Base-by-base conservation (phyloP, 768 basidiomycete species). In the Tephrocybe sp. region DNA sequence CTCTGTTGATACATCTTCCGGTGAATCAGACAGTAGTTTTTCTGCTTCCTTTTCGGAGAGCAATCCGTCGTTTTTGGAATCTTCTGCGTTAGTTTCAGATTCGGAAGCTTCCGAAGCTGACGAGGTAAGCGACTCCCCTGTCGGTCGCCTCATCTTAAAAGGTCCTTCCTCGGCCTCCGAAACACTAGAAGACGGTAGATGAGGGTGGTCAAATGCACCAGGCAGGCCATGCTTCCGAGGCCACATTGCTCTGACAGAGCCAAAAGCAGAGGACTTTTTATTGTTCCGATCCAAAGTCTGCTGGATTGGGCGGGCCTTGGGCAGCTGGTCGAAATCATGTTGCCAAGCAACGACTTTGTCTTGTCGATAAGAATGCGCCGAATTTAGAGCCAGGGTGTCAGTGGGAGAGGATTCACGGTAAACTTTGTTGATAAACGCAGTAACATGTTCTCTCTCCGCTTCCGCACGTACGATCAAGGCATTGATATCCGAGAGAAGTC, bases 301-400 rank as follows among this genome's bases (percentile, higher is more conserved):
- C 26, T 77, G 74, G 54, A 67, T 65, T 59, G 76, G 73, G 58
- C 82, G 86, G 47, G 78, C 85, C 60, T 87, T 90, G 6, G 87
- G 87, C 24, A 98, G 75, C 44, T 84, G 82, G 58, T 92, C 89
- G 57, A 96, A 93, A 62, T 98, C 93, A 53, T 82, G 82, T 66
- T 99, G 94, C 91, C 95, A 98, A n/a, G 89, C 90, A 13, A 96
- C 92, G 39, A 96, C 92, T 64, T 87, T 88, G 59, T 96, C 92
- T 70, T 98, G 96, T 38, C 94, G 78, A 52, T 84, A 85, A 1
- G 89, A 84, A 40, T 94, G 84, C 5, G 94, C 88, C 57, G 82
- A 82, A 53, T 94, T 98, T 43, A 95, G 77, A 30, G 87, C 89
- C 35, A 96, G 78, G 0, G 93, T 95, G 62, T 97, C 93, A 16